Evolutionary conservation across 306 rosid species (phyloP).

Genomic region (Ceratonia siliqua): DNA sequence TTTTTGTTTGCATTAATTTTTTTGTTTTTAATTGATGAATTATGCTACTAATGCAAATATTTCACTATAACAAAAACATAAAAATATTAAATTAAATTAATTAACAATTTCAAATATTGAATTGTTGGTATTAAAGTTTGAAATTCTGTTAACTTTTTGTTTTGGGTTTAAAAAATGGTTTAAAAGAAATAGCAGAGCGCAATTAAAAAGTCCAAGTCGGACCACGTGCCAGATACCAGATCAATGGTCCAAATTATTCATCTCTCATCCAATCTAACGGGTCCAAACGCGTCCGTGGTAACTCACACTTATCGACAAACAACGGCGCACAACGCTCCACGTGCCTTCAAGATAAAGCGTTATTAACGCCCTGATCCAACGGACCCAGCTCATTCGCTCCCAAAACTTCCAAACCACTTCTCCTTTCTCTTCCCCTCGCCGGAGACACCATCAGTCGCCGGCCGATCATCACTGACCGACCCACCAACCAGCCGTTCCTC

Average conservation of each 20-base stretch:
- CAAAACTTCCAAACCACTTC: background rate
- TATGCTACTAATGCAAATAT: too few species aligned
- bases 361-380: constrained; percentile 59
- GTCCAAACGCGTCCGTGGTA: background rate
- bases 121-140: too few species aligned
- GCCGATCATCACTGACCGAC: background rate
- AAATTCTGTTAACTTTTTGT: too few species aligned
- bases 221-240: constrained; percentile 40
- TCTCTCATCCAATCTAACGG: constrained; percentile 38
- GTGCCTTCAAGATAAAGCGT: constrained; percentile 42
- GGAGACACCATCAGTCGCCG: constrained; percentile 10
- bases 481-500: too few species aligned
- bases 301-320: constrained; percentile 59
- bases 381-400: constrained; percentile 41
- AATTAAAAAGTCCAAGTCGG: constrained; percentile 39
- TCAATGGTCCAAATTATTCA: constrained; percentile 37
- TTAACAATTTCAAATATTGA: too few species aligned
- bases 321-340: constrained; percentile 51
- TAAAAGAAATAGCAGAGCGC: background rate
- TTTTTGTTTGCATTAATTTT: too few species aligned
- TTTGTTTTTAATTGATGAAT: too few species aligned
- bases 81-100: too few species aligned
- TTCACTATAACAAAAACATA: too few species aligned
- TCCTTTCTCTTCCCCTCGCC: constrained; percentile 29
- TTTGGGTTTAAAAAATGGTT: background rate